Base-by-base conservation (phyloP, 306 rosid species). In the Gynostemma pentaphyllum region DNA sequence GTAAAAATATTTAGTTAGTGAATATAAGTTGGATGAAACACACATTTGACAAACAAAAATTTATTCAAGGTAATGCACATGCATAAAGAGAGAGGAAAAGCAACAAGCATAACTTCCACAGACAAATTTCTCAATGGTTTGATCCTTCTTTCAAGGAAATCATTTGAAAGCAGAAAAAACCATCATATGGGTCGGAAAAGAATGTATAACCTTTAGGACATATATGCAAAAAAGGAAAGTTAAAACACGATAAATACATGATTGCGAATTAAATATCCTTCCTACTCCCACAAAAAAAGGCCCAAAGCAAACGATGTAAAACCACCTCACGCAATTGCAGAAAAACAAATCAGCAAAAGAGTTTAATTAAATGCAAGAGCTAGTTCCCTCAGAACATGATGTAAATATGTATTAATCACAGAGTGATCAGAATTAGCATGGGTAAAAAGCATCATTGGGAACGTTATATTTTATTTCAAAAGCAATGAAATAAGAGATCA, bases 391-490 rank as follows among this genome's bases (percentile, higher is more conserved):
- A 83, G 82, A 56, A 42, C 12, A 23, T n/a, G n/a, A 18, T 26
- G 47, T 69, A 9, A 47, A 3, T 46, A 42, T 23, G 10, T 1
- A n/a, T 64, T 34, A 77, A 76, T 79, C 90, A 81, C 62, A 32
- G 47, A 27, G 39, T 42, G 39, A 66, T 82, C 90, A 81, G 78
- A 57, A 82, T 87, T 86, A 84, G 82, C 95, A 89, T 77, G 83
- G 87, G n/a, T n/a, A n/a, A n/a, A 41, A 48, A 54, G 28, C 74
- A 68, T 68, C 75, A 68, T n/a, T 0, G 64, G 72, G 72, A 68
- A 68, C 52, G 12, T 16, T 53, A 26, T 16, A 14, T 11, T 1
- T 1, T 5, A n/a, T n/a, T 10, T 4, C 68, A 16, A 45, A 30
- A 3, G 18, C n/a, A 5, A 24, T 9, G 29, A n/a, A n/a, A 4